Evolutionary conservation across 257 asterid species (phyloP).

Genomic region (Haberlea rhodopensis): DNA sequence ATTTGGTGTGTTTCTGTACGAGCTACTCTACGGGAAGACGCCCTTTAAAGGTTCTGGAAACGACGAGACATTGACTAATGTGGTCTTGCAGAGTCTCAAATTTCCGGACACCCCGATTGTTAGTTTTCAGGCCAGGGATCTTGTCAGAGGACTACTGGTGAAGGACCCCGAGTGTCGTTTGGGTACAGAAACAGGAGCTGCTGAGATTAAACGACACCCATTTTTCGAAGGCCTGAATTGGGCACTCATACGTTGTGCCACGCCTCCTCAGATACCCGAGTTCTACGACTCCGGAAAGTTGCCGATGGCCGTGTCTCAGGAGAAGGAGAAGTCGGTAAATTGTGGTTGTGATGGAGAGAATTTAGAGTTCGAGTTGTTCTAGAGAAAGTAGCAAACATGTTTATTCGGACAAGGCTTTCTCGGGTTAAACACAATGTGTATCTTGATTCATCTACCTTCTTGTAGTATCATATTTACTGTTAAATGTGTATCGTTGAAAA

Average conservation of each 20-base stretch:
- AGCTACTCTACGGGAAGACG: constrained; percentile 66
- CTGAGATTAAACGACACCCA: constrained; percentile 69
- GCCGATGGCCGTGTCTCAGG: constrained; percentile 23
- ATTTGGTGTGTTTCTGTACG: constrained; percentile 59
- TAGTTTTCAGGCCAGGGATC: constrained; percentile 65
- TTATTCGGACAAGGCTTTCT: not conserved
- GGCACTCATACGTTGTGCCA: constrained; percentile 65
- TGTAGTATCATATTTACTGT: not conserved
- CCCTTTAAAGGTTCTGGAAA: constrained; percentile 64
- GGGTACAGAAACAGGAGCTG: constrained; percentile 65
- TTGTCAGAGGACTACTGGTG: constrained; percentile 54
- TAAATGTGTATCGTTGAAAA: not conserved
- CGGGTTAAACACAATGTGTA: not conserved
- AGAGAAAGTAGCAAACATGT: constrained; percentile 7
- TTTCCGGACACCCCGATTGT: constrained; percentile 61
- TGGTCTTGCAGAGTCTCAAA: constrained; percentile 48
- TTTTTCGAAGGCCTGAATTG: constrained; percentile 68
- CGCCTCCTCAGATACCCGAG: constrained; percentile 65
- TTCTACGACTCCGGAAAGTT: constrained; percentile 27
- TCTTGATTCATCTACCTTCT: not conserved
- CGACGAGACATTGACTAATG: constrained; percentile 59
- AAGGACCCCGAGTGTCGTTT: constrained; percentile 62
- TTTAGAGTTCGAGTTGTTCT: constrained; percentile 70
- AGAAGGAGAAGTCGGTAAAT: constrained; percentile 13
- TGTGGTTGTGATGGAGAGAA: constrained; percentile 40